phyloP scores from a whole-genome alignment of 192 early-diverging fungal genomes.

The Tieghemiomyces parasiticus region DNA sequence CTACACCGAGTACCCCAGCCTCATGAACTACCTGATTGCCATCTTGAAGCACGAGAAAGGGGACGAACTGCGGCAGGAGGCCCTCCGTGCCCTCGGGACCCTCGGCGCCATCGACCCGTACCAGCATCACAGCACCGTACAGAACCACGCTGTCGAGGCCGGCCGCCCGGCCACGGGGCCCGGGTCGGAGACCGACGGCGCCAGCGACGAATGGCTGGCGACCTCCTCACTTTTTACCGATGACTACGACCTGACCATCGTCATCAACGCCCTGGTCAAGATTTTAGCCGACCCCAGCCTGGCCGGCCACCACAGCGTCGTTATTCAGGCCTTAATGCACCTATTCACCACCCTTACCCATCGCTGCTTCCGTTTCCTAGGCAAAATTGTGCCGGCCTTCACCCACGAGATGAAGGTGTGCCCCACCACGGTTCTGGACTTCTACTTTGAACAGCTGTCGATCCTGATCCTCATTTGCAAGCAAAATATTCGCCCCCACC shows the following conservation, averaged over 20 bases:
- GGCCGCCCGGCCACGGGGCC: no score
- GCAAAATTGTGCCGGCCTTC: conserved; percentile 70
- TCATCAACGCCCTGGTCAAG: conserved; percentile 73
- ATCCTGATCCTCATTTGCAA: conserved; percentile 69
- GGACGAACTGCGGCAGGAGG: conserved; percentile 57
- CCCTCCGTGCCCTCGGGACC: conserved; percentile 81
- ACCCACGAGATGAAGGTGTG: conserved; percentile 73
- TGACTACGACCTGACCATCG: conserved; percentile 84
- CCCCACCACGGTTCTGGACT: conserved; percentile 63
- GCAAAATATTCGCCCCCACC: conserved; percentile 77
- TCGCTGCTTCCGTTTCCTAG: conserved; percentile 12
- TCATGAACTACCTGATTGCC: conserved; percentile 58
- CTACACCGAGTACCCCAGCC: conserved; percentile 72
- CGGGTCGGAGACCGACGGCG: conserved; percentile 11
- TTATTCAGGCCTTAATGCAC: conserved; percentile 80
- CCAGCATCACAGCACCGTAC: conserved; percentile 22
- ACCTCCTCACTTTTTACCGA: conserved; percentile 21
- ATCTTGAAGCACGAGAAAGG: conserved; percentile 75
- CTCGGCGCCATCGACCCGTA: conserved; percentile 93
- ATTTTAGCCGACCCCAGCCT: conserved; percentile 73
- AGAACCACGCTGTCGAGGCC: conserved; percentile 1
- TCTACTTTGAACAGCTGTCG: conserved; percentile 80
- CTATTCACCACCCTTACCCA: conserved; percentile 68
- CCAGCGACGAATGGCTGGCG: neutral
- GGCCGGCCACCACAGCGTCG: conserved; percentile 67